Conservation (phyloP, 2,329 filamentous ascomycete genomes). For the Bipolaris cookei region DNA sequence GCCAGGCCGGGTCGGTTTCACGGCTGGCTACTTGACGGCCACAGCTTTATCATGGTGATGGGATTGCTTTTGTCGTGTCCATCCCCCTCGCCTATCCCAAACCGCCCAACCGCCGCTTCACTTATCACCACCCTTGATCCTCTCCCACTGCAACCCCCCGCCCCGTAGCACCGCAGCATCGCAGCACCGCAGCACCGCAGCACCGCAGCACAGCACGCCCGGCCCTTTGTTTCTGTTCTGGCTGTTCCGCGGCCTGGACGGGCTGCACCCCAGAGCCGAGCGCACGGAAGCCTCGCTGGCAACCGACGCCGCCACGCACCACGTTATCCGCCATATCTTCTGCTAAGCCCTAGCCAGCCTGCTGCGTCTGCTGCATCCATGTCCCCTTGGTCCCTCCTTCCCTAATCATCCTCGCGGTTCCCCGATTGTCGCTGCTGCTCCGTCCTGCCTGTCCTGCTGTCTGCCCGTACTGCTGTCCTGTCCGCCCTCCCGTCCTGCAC, state of each 20-base stretch:
- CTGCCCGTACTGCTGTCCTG: not conserved
- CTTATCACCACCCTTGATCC: conserved; percentile 19
- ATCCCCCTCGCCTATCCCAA: conserved; percentile 1
- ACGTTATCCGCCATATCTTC: conserved; percentile 33
- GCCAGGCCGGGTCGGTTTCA: conserved; percentile 25
- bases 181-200: no score
- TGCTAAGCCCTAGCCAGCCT: conserved; percentile 40
- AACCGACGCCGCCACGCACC: conserved; percentile 34
- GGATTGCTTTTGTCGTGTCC: conserved; percentile 29
- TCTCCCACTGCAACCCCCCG: not conserved
- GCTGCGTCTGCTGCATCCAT: conserved; percentile 20
- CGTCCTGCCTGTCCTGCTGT: not conserved
- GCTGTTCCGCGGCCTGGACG: conserved; percentile 9
- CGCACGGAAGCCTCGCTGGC: conserved; percentile 26
- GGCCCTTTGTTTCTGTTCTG: conserved; percentile 6
- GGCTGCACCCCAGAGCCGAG: conserved; percentile 25
- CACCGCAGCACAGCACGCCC: not conserved
- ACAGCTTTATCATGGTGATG: conserved; percentile 25
- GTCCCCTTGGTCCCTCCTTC: conserved; percentile 20
- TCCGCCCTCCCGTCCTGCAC: conserved; percentile 6
- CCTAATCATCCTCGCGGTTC: conserved; percentile 6
- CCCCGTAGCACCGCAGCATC: not conserved
- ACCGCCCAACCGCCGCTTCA: conserved; percentile 28
- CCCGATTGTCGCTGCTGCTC: conserved; percentile 3
- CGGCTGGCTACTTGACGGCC: conserved; percentile 27